These are phyloP conservation scores for Hypoxylon sp. DNA, from an alignment of 2,329 filamentous ascomycete genomes.

Conservation along the genomic window DNA sequence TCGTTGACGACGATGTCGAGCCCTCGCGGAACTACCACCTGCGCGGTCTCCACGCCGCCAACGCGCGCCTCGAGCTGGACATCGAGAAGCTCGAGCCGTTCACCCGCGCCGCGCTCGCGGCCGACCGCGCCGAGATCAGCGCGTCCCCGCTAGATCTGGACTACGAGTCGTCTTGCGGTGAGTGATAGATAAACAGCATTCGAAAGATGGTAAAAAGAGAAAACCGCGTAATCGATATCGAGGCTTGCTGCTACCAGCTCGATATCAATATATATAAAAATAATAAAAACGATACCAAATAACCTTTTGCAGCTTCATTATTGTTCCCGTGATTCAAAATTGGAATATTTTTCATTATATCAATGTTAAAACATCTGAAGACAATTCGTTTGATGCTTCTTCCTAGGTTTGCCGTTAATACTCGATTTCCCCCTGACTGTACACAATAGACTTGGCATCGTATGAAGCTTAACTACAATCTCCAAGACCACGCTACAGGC, in stretches of 20 bases:
- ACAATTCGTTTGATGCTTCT: not conserved
- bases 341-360: too few species aligned
- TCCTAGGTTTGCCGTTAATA: not conserved
- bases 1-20: not conserved
- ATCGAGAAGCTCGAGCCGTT: conserved; percentile 16
- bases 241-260: not conserved
- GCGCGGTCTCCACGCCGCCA: conserved; percentile 14
- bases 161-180: conserved; percentile 28
- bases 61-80: conserved; percentile 26
- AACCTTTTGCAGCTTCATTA: too few species aligned
- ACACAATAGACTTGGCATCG: not conserved
- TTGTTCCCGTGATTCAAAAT: too few species aligned
- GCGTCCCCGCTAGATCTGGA: conserved; percentile 33
- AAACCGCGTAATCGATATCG: not conserved
- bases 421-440: too few species aligned
- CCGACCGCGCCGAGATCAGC: conserved; percentile 37
- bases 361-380: too few species aligned
- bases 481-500: not conserved
- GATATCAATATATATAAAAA: not conserved
- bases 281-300: not conserved
- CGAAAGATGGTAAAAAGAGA: not conserved
- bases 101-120: conserved; percentile 31
- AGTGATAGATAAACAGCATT: not conserved
- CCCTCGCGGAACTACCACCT: not conserved
- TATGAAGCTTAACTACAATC: not conserved